Base-by-base conservation (phyloP, 345 rosid genomes). In the Draba incana region DNA sequence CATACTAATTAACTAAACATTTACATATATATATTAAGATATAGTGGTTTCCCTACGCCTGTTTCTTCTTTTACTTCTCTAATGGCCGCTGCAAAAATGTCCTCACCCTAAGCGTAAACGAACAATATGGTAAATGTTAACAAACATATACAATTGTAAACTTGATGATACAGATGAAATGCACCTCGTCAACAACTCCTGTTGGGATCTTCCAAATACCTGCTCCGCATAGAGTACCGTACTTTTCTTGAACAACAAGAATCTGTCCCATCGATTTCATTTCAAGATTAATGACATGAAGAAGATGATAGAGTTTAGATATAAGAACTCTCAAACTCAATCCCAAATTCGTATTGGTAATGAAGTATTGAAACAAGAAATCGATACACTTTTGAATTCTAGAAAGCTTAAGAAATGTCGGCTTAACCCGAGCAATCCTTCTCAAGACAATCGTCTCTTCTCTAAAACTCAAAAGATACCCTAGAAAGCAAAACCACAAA, bases 21-120 rank as follows among this genome's bases (percentile, higher is more conserved):
- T 30, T 24, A 53, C 9, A 28, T 8, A 12, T 30, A 12, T 30
- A 15, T 47, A 43, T 57, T 33, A 37, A 50, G 30, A 23, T 55
- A 46, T 43, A 43, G 65, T 6, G 62, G 10, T 62, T 38, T 56
- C 70, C 92, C 75, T 77, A 88, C 96, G 43, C 91, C 88, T 16
- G 97, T 91, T 75, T 92, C 93, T 78, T 92, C 96, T 80, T 87
- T 88, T 44, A 87, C 93, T 85, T 92, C 98, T 78, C 98, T 78
- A 31, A 47, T 44, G 37, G 89, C 88, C 54, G 88, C 92, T 10
- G 23, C 62, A 20, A 75, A 80, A 60, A 91, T 81, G 46, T 86
- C 97, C 75, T 91, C 97, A 2, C 89, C 89, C 96, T 90, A 80
- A 3, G 66, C 31, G 48, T 70, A 27, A 49, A 75, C 47, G 16